These are phyloP conservation scores for Akanthomyces uredinophilus DNA, from an alignment of 2,329 filamentous ascomycete species.

Conservation along the genomic window DNA sequence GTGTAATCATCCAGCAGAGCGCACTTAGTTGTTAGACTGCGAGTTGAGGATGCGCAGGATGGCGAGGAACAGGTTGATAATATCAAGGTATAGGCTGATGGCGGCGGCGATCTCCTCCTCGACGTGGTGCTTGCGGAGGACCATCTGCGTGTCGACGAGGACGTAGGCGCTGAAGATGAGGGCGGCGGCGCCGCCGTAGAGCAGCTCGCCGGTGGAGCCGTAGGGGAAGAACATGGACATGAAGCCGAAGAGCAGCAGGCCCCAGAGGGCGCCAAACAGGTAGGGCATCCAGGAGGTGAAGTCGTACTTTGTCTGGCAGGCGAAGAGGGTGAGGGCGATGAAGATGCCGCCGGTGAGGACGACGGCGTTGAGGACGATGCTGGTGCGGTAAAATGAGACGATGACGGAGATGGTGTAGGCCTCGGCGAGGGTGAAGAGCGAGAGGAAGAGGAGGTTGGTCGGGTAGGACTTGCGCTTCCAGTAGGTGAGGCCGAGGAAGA, in stretches of 20 bases:
- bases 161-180: slow-evolving; percentile 94
- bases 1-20: background rate
- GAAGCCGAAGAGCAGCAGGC: slow-evolving; percentile 86
- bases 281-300: slow-evolving; percentile 98
- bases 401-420: slow-evolving; percentile 91
- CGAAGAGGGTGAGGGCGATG: slow-evolving; percentile 75
- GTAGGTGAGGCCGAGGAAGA: slow-evolving; percentile 81
- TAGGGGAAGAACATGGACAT: slow-evolving; percentile 86
- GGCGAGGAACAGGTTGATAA: slow-evolving; percentile 94
- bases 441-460: slow-evolving; percentile 87
- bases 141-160: slow-evolving; percentile 89
- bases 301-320: slow-evolving; percentile 96
- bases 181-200: slow-evolving; percentile 76
- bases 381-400: slow-evolving; percentile 80
- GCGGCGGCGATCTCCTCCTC: slow-evolving; percentile 96
- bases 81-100: slow-evolving; percentile 91
- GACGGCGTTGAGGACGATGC: slow-evolving; percentile 84
- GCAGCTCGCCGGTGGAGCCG: slow-evolving; percentile 74
- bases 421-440: slow-evolving; percentile 83
- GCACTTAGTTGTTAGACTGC: slow-evolving; percentile 78
- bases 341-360: slow-evolving; percentile 83
- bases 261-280: slow-evolving; percentile 86
- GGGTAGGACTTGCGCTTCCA: slow-evolving; percentile 97
- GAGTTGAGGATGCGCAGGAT: slow-evolving; percentile 96
- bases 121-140: slow-evolving; percentile 93